Base-by-base conservation (phyloP, 163 green algal genomes). In the Trebouxiophyceae sp. region DNA sequence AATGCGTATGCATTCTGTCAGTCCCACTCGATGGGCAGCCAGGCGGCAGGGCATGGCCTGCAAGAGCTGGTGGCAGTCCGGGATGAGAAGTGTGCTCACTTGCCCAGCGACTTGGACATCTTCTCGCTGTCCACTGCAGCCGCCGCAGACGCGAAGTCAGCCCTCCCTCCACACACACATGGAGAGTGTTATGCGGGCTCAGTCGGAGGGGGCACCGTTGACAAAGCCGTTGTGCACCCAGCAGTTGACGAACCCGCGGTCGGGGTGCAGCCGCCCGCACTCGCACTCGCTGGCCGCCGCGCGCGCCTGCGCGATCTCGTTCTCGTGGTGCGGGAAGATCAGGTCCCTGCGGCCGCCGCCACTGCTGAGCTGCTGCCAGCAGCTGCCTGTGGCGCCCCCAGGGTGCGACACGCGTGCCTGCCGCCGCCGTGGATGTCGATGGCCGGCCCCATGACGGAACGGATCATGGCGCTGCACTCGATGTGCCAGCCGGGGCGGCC, bases 211-310 rank as follows among this genome's bases (percentile, higher is more conserved):
- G 23, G 23, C 45, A 70, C 69, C 69, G 56, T 74, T 74, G 30
- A 97, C 89, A 71, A 96, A 95, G 57, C 92, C 93, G 57, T 97
- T 97, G 84, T 99, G 93, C 65, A 98, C 54, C 93, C 89, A 97
- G 77, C 81, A 95, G 5, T 84, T 76, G 4, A 91, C 89, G 77
- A 95, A 95, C 27, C 86, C 80, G n/a, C 27, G 66, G 32, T 67
- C 77, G 5, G 59, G 26, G 0, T 4, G 5, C 69, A 79, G 45
- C 50, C 76, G 69, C 44, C 79, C 59, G 22, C 56, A 68, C 46
- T 74, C 71, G 54, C 76, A 81, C 54, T 55, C 54, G 65, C 74
- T 80, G 12, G 57, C 70, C 0, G 84, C 82, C 0, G 90, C 90
- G 30, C 86, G 75, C 20, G 75, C 86, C 81, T 98, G 93, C 5